Evolutionary conservation across 208 protist species (phyloP), one percentile per base, ranked within the genome.

Genomic region (Leishmania turanica): DNA sequence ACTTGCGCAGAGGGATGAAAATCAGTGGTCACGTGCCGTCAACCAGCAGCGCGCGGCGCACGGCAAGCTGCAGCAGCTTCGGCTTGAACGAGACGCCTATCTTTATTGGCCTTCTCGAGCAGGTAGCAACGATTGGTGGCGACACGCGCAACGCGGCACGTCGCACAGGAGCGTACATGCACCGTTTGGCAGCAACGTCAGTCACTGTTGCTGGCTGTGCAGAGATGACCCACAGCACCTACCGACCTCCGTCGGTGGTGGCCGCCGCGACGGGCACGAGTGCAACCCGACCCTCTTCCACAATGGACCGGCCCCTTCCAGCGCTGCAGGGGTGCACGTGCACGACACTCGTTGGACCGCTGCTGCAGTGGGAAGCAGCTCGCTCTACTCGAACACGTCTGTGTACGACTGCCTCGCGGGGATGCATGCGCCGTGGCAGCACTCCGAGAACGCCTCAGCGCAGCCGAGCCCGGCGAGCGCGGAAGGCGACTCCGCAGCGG

Each of bases 111-210:
- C 40, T 9, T 58, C 15, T 2, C 45, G 47, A 74, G 2, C 17
- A 47, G 47, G 72, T 58, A 47, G 64, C 42, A 11, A 47, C 40
- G 6, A 47, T 51, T 37, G 24, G 74, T 37, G 11, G 56, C 74
- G 74, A 31, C 24, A 53, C 40, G 13, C 34, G 8, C 53, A 51
- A 77, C 37, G 21, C 37, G 34, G 31, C 40, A 27, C 0, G 1
- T 27, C 40, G 34, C 13, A 49, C 69, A 47, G n/a, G 2, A 45
- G 51, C 11, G 75, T 0, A 19, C 70, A 78, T 34, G 76, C 70
- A 0, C 81, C 82, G 53, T 82, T 86, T 77, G 82, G 78, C 64
- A 82, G 65, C 82, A 53, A 34, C 45, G 72, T 17, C 7, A 86
- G 78, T 42, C 45, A 53, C 45, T 76, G 64, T 37, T 72, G n/a